Conservation (phyloP, 1,139 yeast genomes). For the Yamadazyma jaroonii region DNA sequence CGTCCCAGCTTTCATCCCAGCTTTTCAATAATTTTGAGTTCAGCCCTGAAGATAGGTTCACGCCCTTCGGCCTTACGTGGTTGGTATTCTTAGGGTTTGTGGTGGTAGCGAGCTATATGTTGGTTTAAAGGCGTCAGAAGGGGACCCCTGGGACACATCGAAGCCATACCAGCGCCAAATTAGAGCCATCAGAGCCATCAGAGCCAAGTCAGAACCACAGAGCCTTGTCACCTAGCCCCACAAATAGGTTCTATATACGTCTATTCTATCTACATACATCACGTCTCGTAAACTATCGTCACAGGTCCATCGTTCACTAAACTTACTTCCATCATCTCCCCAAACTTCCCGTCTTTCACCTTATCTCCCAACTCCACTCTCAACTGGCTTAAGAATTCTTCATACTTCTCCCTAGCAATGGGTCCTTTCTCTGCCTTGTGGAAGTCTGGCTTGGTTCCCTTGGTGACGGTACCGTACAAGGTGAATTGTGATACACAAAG, state of each 20-base stretch:
- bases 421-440: conserved; percentile 84
- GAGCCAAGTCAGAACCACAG: too few species aligned
- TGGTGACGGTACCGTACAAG: conserved; percentile 73
- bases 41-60: conserved; percentile 24
- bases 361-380: conserved; percentile 57
- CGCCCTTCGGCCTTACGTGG: conserved; percentile 20
- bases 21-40: conserved; percentile 17
- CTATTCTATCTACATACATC: too few species aligned
- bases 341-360: conserved; percentile 86
- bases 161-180: too few species aligned
- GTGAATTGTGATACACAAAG: conserved; percentile 84
- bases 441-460: conserved; percentile 93
- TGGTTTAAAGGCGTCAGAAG: too few species aligned
- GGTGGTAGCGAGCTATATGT: neutral
- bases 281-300: conserved; percentile 73
- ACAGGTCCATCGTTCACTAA: conserved; percentile 85
- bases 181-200: too few species aligned
- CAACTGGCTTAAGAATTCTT: conserved; percentile 52
- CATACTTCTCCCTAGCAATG: conserved; percentile 66
- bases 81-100: conserved; percentile 9
- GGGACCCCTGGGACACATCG: too few species aligned
- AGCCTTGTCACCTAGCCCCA: conserved; percentile 14
- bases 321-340: conserved; percentile 95
- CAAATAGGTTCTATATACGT: too few species aligned
- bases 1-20: conserved; percentile 1